These are phyloP conservation scores for Pseudohalonectria lignicola DNA, from an alignment of 2,329 filamentous ascomycete genomes.

Conservation along the genomic window DNA sequence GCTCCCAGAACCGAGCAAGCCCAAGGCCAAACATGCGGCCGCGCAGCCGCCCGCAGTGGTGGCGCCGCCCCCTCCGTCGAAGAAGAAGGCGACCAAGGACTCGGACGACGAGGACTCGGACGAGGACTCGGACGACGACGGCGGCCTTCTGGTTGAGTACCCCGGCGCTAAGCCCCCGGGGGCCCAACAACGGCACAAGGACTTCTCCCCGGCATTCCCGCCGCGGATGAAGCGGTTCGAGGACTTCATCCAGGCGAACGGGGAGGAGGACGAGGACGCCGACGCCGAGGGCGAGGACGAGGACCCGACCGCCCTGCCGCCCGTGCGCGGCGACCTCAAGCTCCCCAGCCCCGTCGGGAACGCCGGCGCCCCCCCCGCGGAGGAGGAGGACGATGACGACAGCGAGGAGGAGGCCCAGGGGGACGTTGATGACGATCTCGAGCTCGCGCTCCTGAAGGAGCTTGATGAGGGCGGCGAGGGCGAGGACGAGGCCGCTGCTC, in stretches of 20 bases:
- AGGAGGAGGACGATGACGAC: conserved; percentile 19
- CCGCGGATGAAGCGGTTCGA: conserved; percentile 35
- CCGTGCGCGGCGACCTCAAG: background rate
- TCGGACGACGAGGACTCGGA: conserved; percentile 36
- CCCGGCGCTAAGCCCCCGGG: conserved; percentile 34
- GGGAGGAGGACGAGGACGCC: conserved; percentile 8
- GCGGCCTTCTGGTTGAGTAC: conserved; percentile 48
- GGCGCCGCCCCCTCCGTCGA: conserved; percentile 10
- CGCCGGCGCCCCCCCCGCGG: conserved; percentile 10
- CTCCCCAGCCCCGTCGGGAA: too few species aligned
- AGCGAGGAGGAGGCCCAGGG: conserved; percentile 7
- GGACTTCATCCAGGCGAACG: conserved; percentile 36
- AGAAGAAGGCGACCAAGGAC: conserved; percentile 19
- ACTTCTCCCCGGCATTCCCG: conserved; percentile 38
- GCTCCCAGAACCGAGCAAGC: conserved; percentile 14
- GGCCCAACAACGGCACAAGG: conserved; percentile 12
- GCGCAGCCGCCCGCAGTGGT: background rate
- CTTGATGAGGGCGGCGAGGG: background rate
- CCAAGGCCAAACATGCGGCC: conserved; percentile 4
- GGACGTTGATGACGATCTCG: conserved; percentile 13
- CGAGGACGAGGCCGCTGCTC: too few species aligned
- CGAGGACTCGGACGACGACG: conserved; percentile 44
- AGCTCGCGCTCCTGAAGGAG: conserved; percentile 12
- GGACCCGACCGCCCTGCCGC: background rate
- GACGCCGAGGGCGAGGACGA: conserved; percentile 3